These are phyloP conservation scores for Tolypocladium sp. DNA, from an alignment of 2,329 filamentous ascomycete species.

Conservation along the genomic window DNA sequence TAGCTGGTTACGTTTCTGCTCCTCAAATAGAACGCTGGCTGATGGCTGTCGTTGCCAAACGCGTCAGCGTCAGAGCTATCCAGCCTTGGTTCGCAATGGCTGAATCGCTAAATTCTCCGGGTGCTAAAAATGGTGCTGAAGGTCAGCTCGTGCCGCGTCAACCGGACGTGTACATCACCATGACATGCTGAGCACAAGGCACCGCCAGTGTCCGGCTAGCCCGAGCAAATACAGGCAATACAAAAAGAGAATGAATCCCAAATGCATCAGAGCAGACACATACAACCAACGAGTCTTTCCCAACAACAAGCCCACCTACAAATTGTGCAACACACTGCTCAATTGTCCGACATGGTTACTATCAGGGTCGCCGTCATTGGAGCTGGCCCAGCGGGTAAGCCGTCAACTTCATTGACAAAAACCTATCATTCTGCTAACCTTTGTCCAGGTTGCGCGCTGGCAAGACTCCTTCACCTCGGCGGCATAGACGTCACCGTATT, in stretches of 20 bases:
- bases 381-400: neutral
- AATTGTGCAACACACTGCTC: too few relatives aligned
- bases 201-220: neutral
- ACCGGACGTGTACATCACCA: neutral
- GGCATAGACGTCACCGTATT: conserved; percentile 39
- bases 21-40: neutral
- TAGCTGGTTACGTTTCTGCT: neutral
- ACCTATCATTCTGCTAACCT: neutral
- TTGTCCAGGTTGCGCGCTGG: conserved; percentile 20
- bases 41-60: neutral
- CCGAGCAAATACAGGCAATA: neutral
- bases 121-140: neutral
- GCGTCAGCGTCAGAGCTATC: neutral
- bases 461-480: conserved; percentile 39
- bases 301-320: neutral
- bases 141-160: neutral
- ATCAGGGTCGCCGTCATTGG: neutral
- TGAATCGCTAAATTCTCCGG: neutral
- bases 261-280: neutral
- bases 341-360: neutral
- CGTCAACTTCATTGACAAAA: too few relatives aligned
- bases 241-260: neutral
- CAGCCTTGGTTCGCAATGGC: neutral
- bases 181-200: neutral
- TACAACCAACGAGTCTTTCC: neutral